Evolutionary conservation across 2,329 filamentous ascomycete genomes (phyloP).

Genomic region (Dothideomycetes sp.): DNA sequence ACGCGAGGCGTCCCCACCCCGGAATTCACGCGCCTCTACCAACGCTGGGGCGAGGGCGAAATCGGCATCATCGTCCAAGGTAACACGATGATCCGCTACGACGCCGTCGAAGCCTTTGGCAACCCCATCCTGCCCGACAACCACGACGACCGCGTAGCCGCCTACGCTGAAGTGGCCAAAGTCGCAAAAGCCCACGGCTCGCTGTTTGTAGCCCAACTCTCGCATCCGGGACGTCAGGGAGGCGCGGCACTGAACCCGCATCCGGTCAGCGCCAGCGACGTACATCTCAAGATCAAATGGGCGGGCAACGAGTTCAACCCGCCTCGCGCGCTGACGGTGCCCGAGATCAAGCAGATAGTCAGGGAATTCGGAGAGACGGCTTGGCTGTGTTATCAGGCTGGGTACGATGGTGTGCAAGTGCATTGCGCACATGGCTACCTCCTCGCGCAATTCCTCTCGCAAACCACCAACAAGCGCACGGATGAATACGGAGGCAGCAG

Average conservation of each 20-base stretch:
- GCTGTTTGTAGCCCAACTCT: slow-evolving; percentile 19
- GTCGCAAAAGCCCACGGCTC: slow-evolving; percentile 16
- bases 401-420: no score
- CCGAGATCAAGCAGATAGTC: slow-evolving; percentile 19
- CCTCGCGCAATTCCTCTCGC: slow-evolving; percentile 28
- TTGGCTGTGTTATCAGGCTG: slow-evolving; percentile 14
- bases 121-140: slow-evolving; percentile 19
- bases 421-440: slow-evolving; percentile 30
- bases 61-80: slow-evolving; percentile 20
- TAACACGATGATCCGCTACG: slow-evolving; percentile 20
- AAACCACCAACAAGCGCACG: slow-evolving; percentile 29
- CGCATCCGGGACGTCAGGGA: slow-evolving; percentile 20
- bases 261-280: slow-evolving; percentile 19
- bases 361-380: slow-evolving; percentile 17
- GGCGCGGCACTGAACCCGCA: slow-evolving; percentile 17
- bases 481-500: slow-evolving; percentile 32
- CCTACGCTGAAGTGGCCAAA: slow-evolving; percentile 14
- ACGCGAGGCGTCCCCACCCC: slow-evolving; percentile 17
- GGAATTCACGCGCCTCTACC: slow-evolving; percentile 17
- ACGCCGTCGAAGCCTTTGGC: slow-evolving; percentile 19
- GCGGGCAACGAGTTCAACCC: slow-evolving; percentile 18
- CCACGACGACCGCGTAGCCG: slow-evolving; percentile 15
- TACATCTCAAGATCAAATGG: slow-evolving; percentile 18
- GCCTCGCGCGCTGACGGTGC: slow-evolving; percentile 15
- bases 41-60: slow-evolving; percentile 18